phyloP scores from a whole-genome alignment of 306 rosid species.

The Begonia masoniana region DNA sequence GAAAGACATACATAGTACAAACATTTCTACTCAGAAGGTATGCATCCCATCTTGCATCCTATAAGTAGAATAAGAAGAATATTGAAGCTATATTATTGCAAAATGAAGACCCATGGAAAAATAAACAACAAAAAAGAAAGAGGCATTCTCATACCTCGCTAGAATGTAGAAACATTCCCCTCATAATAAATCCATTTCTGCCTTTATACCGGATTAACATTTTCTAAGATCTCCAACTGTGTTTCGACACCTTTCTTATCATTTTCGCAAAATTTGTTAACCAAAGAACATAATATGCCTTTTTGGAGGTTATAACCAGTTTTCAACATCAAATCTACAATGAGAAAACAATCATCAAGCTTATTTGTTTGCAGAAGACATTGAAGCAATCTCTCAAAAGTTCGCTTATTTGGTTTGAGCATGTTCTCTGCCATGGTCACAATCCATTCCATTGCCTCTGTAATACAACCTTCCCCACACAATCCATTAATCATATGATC shows the following conservation, averaged over 20 bases:
- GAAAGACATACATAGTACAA: slow-evolving; percentile 68
- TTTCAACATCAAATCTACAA: slow-evolving; percentile 45
- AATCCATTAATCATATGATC: slow-evolving; percentile 34
- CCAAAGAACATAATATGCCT: slow-evolving; percentile 20
- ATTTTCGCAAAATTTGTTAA: slow-evolving; percentile 23
- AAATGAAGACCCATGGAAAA: slow-evolving; percentile 1
- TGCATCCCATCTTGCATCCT: slow-evolving; percentile 99
- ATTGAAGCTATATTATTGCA: neutral
- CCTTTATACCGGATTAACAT: neutral
- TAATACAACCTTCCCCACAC: slow-evolving; percentile 28
- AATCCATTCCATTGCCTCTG: slow-evolving; percentile 50
- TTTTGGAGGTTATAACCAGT: slow-evolving; percentile 35
- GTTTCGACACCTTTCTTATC: neutral
- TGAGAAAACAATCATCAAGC: slow-evolving; percentile 49
- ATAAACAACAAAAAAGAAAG: neutral
- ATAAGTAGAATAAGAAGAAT: slow-evolving; percentile 4
- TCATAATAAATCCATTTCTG: slow-evolving; percentile 98
- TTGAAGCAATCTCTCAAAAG: slow-evolving; percentile 34
- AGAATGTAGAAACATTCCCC: slow-evolving; percentile 86
- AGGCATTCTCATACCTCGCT: slow-evolving; percentile 78
- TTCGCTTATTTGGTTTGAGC: slow-evolving; percentile 29
- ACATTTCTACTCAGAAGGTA: slow-evolving; percentile 87
- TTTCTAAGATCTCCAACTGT: no score
- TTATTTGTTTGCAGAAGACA: slow-evolving; percentile 28
- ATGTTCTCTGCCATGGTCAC: slow-evolving; percentile 29